Base-by-base conservation (phyloP, 345 rosid species). In the Crucihimalaya himalaica region DNA sequence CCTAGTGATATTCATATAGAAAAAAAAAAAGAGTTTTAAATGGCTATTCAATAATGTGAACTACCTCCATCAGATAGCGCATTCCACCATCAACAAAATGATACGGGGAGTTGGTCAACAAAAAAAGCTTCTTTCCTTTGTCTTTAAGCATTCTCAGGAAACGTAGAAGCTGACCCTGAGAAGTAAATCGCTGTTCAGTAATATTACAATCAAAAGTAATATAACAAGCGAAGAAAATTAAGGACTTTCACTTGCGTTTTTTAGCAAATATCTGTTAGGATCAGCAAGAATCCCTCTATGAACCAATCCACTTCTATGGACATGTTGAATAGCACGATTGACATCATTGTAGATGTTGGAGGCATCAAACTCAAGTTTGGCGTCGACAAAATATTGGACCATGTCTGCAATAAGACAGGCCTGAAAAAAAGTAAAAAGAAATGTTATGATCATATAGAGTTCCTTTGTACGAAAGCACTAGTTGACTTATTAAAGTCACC, bases 61-160 rank as follows among this genome's bases (percentile, higher is more conserved):
- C 54, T 79, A 94, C 99, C 97, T 94, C 96, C 87, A 88, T 77
- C 81, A 94, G 85, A 86, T 74, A 94, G 15, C 80, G 83, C 99
- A 94, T 94, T 78, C 97, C 97, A 19, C 97, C 97, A 84, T 94
- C 96, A 31, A 91, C 97, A 81, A 94, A 94, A 81, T 89, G 86
- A 80, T 81, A 91, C 1, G 99, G 99, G 63, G 99, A 94, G 83
- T 91, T 94, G 6, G 97, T 94, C 81, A 94, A 66, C 86, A 94
- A 81, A 68, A 94, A 94, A 48, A 94, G 92, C 72, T 89, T 94
- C 92, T 91, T 94, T 63, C 97, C 99, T 63, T 87, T 89, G 82
- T 91, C 96, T 76, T 75, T 89, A 25, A 94, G 79, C 88, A 88
- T 86, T 76, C 81, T 87, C 27, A 94, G 86, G 78, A 89, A 89